A percentile compares a stretch with the other conserved stretches of the same genome.
Evolutionary conservation across 2,329 filamentous ascomycete species (phyloP).

Genomic region (Tolypocladium tropicale): DNA sequence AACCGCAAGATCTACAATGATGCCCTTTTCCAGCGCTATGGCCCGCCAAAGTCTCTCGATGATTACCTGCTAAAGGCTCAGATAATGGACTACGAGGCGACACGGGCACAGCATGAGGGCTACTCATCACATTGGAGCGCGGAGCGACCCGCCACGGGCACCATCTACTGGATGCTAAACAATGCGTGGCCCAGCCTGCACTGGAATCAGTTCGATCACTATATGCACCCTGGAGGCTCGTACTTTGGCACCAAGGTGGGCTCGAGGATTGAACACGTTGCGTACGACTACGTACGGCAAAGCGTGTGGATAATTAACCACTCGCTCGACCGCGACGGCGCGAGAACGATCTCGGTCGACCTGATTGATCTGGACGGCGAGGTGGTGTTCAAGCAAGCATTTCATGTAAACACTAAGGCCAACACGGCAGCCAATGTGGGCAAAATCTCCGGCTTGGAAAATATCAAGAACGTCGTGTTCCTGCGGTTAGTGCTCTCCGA

Average conservation of each 20-base stretch:
- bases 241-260: slow-evolving; percentile 50
- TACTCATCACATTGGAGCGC: slow-evolving; percentile 41
- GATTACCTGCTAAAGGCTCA: slow-evolving; percentile 52
- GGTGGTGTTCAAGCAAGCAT: slow-evolving; percentile 20
- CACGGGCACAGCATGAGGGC: slow-evolving; percentile 46
- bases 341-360: slow-evolving; percentile 35
- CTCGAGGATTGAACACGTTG: slow-evolving; percentile 38
- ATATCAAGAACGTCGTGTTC: slow-evolving; percentile 33
- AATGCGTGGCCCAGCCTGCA: slow-evolving; percentile 55
- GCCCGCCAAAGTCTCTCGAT: slow-evolving; percentile 36
- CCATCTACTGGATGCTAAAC: slow-evolving; percentile 61
- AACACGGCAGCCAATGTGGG: slow-evolving; percentile 28
- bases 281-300: slow-evolving; percentile 39
- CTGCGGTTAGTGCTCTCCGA: slow-evolving; percentile 37
- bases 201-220: slow-evolving; percentile 57
- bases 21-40: slow-evolving; percentile 40
- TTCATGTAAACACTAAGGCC: slow-evolving; percentile 26
- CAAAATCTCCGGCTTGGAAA: slow-evolving; percentile 11
- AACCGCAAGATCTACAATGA: slow-evolving; percentile 47
- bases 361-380: slow-evolving; percentile 38
- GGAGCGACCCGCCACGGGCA: slow-evolving; percentile 42
- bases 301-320: slow-evolving; percentile 45
- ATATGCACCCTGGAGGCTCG: slow-evolving; percentile 44
- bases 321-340: slow-evolving; percentile 25
- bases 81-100: slow-evolving; percentile 55